Base-by-base conservation (phyloP, 768 basidiomycete species). In the Hypholoma fasciculare region DNA sequence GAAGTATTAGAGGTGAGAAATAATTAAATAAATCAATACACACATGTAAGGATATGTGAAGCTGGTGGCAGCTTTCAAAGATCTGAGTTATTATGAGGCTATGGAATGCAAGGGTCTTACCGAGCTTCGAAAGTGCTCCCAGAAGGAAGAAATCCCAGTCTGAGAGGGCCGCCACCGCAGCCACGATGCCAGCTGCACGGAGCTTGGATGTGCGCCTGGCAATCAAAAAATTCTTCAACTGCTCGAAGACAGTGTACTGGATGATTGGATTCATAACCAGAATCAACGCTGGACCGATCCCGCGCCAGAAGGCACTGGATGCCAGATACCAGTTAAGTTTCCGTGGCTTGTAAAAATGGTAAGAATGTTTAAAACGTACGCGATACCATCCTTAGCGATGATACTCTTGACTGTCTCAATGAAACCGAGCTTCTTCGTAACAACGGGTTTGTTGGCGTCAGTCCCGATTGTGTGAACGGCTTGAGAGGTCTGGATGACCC, bases 241-340 rank as follows among this genome's bases (percentile, higher is more conserved):
- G 94, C 73, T 99, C 96, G 62, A 98, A 98, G 0, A 88, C 85
- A 17, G 96, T 98, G 71, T 97, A 96, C 76, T 95, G 87, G 34
- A 98, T 81, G 34, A 99, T 90, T 14, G 96, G 96, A 72, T 99
- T 99, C 61, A 93, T 84, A 63, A 98, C 96, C 46, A 98, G 80
- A 27, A 94, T 81, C 49, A 99, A 78, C n/a, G 95, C 95, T 3
- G 96, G 95, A 1, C 94, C 93, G 39, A 99, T 83, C 13, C 96
- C 96, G 47, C 94, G 82, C 89, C 91, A 97, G 69, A 99, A 89
- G 1, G 88, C 96, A n/a, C 79, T 79, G 11, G 19, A 48, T 37
- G 38, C 38, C 30, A 34, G 30, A 34, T 34, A 34, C 30, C 30
- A 34, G 36, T 14, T 58, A 19, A 52, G 58, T 49, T 55, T 48